Base-by-base conservation (phyloP, 352 stramenopile genomes). In the Phytophthora pinifolia region DNA sequence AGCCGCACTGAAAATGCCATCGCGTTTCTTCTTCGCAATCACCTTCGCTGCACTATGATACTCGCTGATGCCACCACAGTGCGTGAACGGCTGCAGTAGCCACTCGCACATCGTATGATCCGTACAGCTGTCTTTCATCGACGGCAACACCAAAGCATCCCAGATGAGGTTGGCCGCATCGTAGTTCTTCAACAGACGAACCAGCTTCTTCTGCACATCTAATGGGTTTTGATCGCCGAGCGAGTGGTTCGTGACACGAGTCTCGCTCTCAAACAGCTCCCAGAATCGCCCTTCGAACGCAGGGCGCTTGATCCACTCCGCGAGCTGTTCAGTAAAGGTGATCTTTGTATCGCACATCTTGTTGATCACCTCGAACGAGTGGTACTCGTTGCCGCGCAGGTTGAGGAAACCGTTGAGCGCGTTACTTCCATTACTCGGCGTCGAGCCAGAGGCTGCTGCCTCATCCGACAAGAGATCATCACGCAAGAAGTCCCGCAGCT, bases 401-500 rank as follows among this genome's bases (percentile, higher is more conserved):
- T 91, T 84, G 12, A 91, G 59, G 35, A 76, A 79, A 8, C 80
- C 80, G 42, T 54, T 78, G 7, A 91, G 58, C 8, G 72, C 46
- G 46, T 67, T 75, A 29, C 70, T 80, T 8, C 76, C 71, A 38
- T 79, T 77, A 9, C 37, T 29, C 9, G 57, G 29, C 13, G 30
- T 35, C 13, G 41, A 55, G 48, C 43, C 46, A 7, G 51, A 54
- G 43, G 48, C 34, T 43, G 46, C 37, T 18, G 20, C 47, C 25
- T 83, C 67, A 39, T 63, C 45, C 3, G 63, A 61, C 34, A 83
- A 27, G 46, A 84, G 36, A 9, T 85, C 75, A 60, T 83, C 76
- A 6, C 69, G 70, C 44, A 83, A 69, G 53, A 72, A 91, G 14
- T 87, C 83, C 17, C 97, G 70, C 44, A 98, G 95, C 57, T 98